A percentile compares a stretch with the other conserved stretches of the same genome.
Conservation (phyloP, 2,329 filamentous ascomycete species). For the Shiraia bambusicola region DNA sequence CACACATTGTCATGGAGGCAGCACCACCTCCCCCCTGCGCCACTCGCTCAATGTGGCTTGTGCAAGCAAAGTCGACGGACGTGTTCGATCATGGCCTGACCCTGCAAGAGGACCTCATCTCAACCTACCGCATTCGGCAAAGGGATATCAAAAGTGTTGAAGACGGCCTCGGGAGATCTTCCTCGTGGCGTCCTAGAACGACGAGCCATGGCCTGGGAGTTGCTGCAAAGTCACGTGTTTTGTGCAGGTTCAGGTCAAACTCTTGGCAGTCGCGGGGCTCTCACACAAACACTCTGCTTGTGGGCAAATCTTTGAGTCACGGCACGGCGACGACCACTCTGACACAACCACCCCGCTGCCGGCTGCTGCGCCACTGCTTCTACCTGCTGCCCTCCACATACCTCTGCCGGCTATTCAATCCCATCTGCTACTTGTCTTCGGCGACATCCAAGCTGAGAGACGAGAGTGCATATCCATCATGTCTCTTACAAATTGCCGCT, state of each 20-base stretch:
- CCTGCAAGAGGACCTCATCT: conserved; percentile 2
- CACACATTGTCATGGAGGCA: too few species aligned
- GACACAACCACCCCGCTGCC: conserved; percentile 5
- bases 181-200: conserved; percentile 15
- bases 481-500: conserved; percentile 95
- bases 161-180: conserved; percentile 28
- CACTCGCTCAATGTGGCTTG: too few species aligned
- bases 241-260: too few species aligned
- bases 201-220: too few species aligned
- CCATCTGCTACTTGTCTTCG: too few species aligned
- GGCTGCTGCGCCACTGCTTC: conserved; percentile 4
- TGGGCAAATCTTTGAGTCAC: conserved; percentile 34
- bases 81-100: conserved; percentile 2
- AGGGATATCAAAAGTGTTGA: conserved; percentile 18
- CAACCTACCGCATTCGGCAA: conserved; percentile 26
- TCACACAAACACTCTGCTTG: conserved; percentile 15
- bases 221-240: too few species aligned
- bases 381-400: not conserved
- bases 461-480: conserved; percentile 56
- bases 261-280: conserved; percentile 5
- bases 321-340: conserved; percentile 11
- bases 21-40: too few species aligned
- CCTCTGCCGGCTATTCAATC: not conserved
- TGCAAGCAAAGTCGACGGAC: conserved; percentile 3
- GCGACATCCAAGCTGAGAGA: too few species aligned